Percentiles rank a stretch among this genome's conserved stretches.
Conservation (phyloP, 116 monocot species). For the Posidonia oceanica region DNA sequence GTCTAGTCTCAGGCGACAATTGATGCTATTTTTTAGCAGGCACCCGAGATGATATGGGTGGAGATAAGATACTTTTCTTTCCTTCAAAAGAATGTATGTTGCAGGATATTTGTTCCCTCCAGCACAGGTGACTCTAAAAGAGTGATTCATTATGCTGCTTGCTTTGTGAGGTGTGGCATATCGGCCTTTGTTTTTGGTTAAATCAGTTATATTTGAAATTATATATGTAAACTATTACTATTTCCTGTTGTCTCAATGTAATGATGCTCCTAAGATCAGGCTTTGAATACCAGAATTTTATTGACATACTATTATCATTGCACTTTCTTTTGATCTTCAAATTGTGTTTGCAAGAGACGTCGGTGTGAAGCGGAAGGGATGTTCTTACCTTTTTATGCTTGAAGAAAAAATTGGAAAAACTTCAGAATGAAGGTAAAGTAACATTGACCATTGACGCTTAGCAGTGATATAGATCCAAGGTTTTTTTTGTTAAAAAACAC, state of each 20-base stretch:
- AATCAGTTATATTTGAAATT: slow-evolving; percentile 39
- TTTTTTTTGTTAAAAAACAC: no score
- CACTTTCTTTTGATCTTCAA: slow-evolving; percentile 55
- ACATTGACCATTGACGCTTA: not conserved
- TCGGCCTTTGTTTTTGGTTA: slow-evolving; percentile 40
- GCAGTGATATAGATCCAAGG: no score
- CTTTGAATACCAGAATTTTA: slow-evolving; percentile 23
- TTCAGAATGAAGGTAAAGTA: slow-evolving; percentile 22
- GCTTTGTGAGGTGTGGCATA: slow-evolving; percentile 67
- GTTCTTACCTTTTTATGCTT: slow-evolving; percentile 27
- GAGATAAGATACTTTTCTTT: slow-evolving; percentile 26
- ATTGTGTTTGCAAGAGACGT: slow-evolving; percentile 85
- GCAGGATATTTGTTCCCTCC: slow-evolving; percentile 40
- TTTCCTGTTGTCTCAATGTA: slow-evolving; percentile 37
- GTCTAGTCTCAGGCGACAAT: slow-evolving; percentile 24
- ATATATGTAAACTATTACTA: slow-evolving; percentile 52
- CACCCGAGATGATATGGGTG: slow-evolving; percentile 30
- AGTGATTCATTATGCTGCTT: slow-evolving; percentile 30
- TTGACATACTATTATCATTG: slow-evolving; percentile 17
- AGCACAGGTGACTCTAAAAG: slow-evolving; percentile 28
- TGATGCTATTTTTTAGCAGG: slow-evolving; percentile 61
- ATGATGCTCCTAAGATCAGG: slow-evolving; percentile 22
- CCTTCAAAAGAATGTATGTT: slow-evolving; percentile 36
- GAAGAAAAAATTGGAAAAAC: slow-evolving; percentile 22
- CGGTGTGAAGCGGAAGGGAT: slow-evolving; percentile 39